Evolutionary conservation across 495 filamentous ascomycete genomes (phyloP), one percentile per base, ranked within the genome.

Genomic region (Tuber magnatum): DNA sequence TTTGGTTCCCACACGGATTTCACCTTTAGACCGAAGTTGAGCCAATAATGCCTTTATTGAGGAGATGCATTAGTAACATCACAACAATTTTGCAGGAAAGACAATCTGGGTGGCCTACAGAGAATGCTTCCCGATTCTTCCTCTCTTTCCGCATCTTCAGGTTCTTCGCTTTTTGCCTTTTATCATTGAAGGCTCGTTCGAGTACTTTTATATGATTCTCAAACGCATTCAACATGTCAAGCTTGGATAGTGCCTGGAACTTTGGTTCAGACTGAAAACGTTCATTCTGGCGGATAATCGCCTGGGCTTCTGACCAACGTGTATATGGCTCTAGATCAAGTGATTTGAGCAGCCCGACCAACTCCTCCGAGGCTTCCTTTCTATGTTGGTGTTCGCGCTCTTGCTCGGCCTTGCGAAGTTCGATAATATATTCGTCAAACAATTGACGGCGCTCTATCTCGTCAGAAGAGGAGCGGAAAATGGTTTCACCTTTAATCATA

Each of bases 401-500:
- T 40, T 89, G 84, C 79, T 97, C 89, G 22, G 87, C 83, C 83
- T 92, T 94, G 82, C 91, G 93, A 43, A 98, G 88, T 74, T 95
- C 92, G 75, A 88, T 83, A 74, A 96, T 89, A 83, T 99, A 98
- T 82, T 98, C 95, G 79, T 97, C 92, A 82, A 98, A 99, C 68
- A 99, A 88, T 83, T 93, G 92, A 68, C 92, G 92, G 74, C 95
- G 90, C 84, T 98, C 95, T 77, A 88, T 88, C 78, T 99, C 95
- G 82, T 95, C 88, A 80, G 91, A 91, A 48, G 94, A 93, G 44
- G 94, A 93, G 75, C 93, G 90, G 86, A 97, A 99, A 74, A 94
- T 96, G 39, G 93, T 94, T 86, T 99, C 95, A 71, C 91, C 92
- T 84, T 97, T 92, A 81, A 99, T 95, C 71, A 97, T 97, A 28